Evolutionary conservation across 1,284 basidiomycete species (phyloP).

Genomic region (Heterobasidion irregulare): DNA sequence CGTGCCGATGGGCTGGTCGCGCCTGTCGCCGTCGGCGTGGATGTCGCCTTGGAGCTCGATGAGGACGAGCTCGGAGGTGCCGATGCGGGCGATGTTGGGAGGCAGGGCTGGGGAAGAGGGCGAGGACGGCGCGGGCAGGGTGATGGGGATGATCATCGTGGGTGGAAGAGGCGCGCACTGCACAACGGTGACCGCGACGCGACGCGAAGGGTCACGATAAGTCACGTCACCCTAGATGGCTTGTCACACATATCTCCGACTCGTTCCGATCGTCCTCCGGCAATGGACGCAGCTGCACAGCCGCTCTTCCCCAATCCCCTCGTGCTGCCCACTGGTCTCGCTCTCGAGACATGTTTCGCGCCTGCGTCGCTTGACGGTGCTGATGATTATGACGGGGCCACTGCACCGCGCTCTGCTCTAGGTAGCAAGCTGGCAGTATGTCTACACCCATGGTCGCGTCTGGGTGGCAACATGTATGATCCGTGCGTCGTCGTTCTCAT

Average conservation of each 20-base stretch:
- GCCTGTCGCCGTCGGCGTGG: constrained; percentile 48
- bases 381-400: background rate
- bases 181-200: too few relatives aligned
- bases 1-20: constrained; percentile 58
- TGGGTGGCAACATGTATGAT: constrained; percentile 68
- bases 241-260: background rate
- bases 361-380: background rate
- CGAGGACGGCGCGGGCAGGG: constrained; percentile 15
- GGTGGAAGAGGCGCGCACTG: background rate
- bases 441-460: constrained; percentile 73
- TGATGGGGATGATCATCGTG: constrained; percentile 11
- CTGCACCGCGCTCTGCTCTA: background rate
- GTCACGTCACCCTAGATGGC: background rate
- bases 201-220: too few relatives aligned
- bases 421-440: constrained; percentile 46
- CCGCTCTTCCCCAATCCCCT: constrained; percentile 6
- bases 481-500: constrained; percentile 39
- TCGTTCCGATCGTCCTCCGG: background rate
- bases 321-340: constrained; percentile 8
- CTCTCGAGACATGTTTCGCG: constrained; percentile 7
- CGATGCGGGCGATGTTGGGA: constrained; percentile 52
- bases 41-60: constrained; percentile 72
- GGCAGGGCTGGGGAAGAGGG: constrained; percentile 34
- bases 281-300: background rate
- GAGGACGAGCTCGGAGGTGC: constrained; percentile 60